phyloP scores from a whole-genome alignment of 805 yeast genomes.

The Myxozyma udenii region DNA sequence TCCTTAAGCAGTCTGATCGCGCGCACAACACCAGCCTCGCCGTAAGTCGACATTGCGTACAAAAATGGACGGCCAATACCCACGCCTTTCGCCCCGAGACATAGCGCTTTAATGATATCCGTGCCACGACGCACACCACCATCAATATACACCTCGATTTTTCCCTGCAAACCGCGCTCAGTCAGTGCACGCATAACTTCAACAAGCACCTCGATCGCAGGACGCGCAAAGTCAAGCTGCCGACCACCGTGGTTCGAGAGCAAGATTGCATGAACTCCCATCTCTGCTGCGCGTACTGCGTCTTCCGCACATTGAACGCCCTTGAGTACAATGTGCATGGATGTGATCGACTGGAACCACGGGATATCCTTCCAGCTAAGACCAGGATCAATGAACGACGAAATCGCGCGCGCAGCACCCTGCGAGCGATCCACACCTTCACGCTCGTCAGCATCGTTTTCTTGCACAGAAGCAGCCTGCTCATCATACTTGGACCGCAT shows the following conservation, averaged over 20 bases:
- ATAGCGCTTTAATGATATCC: conserved; percentile 71
- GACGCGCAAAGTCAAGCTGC: conserved; percentile 77
- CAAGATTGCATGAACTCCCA: conserved; percentile 75
- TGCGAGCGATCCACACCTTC: conserved; percentile 57
- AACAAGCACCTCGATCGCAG: conserved; percentile 67
- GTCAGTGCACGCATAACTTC: conserved; percentile 57
- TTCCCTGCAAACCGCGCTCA: conserved; percentile 38
- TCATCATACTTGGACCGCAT: conserved; percentile 61
- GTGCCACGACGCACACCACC: conserved; percentile 79
- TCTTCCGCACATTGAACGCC: conserved; percentile 86
- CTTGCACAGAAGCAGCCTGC: conserved; percentile 44
- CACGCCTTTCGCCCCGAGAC: conserved; percentile 71
- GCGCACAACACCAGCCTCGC: conserved; percentile 65
- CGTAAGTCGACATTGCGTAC: conserved; percentile 76
- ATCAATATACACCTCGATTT: conserved; percentile 64
- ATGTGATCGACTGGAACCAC: conserved; percentile 54
- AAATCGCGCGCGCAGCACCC: conserved; percentile 85
- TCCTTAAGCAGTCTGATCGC: conserved; percentile 66
- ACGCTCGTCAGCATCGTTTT: conserved; percentile 38
- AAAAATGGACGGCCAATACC: conserved; percentile 76
- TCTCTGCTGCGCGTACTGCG: conserved; percentile 65
- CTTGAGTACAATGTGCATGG: conserved; percentile 67
- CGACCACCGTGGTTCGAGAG: conserved; percentile 89
- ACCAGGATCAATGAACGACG: conserved; percentile 76
- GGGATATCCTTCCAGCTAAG: conserved; percentile 64